A percentile compares a stretch with the other conserved stretches of the same genome.
These are phyloP conservation scores for Mucor piriformis DNA, from an alignment of 371 early-diverging fungal species.

Conservation along the genomic window DNA sequence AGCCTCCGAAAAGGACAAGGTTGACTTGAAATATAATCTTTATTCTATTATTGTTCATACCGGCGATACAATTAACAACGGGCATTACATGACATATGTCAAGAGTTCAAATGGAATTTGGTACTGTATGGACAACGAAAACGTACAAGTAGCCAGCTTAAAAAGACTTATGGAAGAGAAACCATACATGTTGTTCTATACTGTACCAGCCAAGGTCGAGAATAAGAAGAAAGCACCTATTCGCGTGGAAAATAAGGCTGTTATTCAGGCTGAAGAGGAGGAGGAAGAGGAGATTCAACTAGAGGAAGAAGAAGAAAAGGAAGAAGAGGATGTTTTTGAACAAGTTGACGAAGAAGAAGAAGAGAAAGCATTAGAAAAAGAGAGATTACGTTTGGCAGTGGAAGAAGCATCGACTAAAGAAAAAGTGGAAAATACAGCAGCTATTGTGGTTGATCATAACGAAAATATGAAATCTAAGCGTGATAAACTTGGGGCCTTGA, in stretches of 20 bases:
- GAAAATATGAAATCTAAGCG: conserved; percentile 58
- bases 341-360: conserved; percentile 18
- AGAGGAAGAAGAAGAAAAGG: conserved; percentile 23
- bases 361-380: conserved; percentile 35
- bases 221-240: conserved; percentile 25
- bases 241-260: background rate
- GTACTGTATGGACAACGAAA: conserved; percentile 83
- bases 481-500: conserved; percentile 53
- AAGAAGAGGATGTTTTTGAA: conserved; percentile 9
- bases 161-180: conserved; percentile 70
- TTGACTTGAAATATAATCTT: conserved; percentile 55
- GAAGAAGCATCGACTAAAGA: conserved; percentile 45
- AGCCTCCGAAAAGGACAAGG: conserved; percentile 35
- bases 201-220: conserved; percentile 22
- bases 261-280: conserved; percentile 18
- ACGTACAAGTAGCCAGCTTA: conserved; percentile 72
- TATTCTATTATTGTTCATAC: conserved; percentile 82
- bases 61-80: conserved; percentile 74
- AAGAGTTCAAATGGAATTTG: conserved; percentile 80
- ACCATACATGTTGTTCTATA: conserved; percentile 87
- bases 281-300: background rate
- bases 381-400: conserved; percentile 28
- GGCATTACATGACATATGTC: conserved; percentile 84
- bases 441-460: conserved; percentile 54
- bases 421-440: conserved; percentile 32